Evolutionary conservation across 2,329 filamentous ascomycete species (phyloP), one percentile per base, ranked within the genome.

Genomic region (Zymoseptoria brevis): DNA sequence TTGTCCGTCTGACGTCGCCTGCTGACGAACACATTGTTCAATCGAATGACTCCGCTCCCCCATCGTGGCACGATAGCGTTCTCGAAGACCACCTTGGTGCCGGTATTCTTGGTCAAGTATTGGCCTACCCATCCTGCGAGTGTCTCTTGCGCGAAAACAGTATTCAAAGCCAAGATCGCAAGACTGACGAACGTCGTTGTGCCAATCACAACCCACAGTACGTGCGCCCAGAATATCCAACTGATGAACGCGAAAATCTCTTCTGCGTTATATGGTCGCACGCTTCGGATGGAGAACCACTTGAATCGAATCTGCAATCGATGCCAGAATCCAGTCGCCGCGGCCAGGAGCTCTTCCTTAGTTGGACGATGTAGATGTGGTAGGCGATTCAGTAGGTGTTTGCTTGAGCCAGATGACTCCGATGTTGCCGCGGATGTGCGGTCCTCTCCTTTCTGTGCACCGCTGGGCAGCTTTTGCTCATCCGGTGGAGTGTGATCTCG

Each of bases 181-280:
- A 97, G 78, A 4, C 93, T 96, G 74, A 97, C 91, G 75, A 99
- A 99, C 0, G 94, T 97, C 0, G 94, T 99, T 0, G 94, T 99
- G 57, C 94, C 94, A 29, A 97, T 82, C n/a, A 97, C 82, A 67
- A 99, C 84, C 94, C 94, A 99, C 9, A 96, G 83, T 8, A 99
- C 80, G 74, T 99, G 94, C 0, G 93, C 94, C 57, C 96, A 81
- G 62, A 97, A 82, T 63, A 99, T 88, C 93, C 93, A 97, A 1
- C 94, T 97, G 56, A 90, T 85, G 63, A 99, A 93, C 3, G 94
- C 94, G 52, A 91, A 89, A 80, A 96, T 96, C 76, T 99, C 94
- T 73, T 99, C 94, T 21, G 87, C 83, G 73, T 96, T 99, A 84
- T 94, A 99, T 0, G 94, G 94, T 45, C 94, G 83, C 73, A 89